A percentile compares a stretch with the other conserved stretches of the same genome.
phyloP scores from a whole-genome alignment of 1,284 basidiomycete genomes.

The Trichosporon faecale region DNA sequence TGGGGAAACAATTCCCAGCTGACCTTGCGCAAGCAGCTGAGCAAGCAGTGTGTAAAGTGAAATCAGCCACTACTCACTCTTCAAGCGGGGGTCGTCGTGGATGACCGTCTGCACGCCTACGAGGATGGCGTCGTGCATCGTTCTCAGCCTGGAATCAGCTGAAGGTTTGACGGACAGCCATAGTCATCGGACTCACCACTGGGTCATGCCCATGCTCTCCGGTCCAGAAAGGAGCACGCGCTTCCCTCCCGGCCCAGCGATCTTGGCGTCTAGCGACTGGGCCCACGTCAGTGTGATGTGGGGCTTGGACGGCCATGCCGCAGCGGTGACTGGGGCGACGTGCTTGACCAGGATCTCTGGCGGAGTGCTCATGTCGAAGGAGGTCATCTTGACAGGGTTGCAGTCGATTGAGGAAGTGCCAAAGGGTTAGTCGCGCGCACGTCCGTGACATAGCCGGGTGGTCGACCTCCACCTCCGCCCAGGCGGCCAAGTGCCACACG shows the following conservation, averaged over 20 bases:
- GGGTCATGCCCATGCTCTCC: constrained; percentile 92
- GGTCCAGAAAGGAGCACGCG: constrained; percentile 79
- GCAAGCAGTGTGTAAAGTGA: neutral
- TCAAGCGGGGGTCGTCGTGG: constrained; percentile 90
- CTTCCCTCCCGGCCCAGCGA: constrained; percentile 69
- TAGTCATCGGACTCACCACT: constrained; percentile 60
- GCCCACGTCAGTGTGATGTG: constrained; percentile 84
- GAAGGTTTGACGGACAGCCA: too few species aligned
- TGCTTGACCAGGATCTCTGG: constrained; percentile 19
- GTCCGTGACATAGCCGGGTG: neutral
- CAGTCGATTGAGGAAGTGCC: neutral
- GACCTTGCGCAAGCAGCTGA: too few species aligned
- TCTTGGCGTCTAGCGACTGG: constrained; percentile 89
- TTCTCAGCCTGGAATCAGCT: constrained; percentile 63
- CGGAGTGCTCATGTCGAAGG: constrained; percentile 3
- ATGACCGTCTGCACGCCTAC: constrained; percentile 86
- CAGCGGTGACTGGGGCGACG: constrained; percentile 14
- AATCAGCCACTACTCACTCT: constrained; percentile 59
- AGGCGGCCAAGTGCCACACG: neutral
- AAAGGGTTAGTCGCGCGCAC: neutral
- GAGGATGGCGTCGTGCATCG: constrained; percentile 88
- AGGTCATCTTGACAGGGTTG: neutral
- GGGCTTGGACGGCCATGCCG: constrained; percentile 26
- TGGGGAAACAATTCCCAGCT: too few species aligned
- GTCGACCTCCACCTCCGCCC: neutral